Percentiles rank a stretch among this genome's conserved stretches.
These are phyloP conservation scores for Orobanche coerulescens DNA, from an alignment of 257 asterid species.

Conservation along the genomic window DNA sequence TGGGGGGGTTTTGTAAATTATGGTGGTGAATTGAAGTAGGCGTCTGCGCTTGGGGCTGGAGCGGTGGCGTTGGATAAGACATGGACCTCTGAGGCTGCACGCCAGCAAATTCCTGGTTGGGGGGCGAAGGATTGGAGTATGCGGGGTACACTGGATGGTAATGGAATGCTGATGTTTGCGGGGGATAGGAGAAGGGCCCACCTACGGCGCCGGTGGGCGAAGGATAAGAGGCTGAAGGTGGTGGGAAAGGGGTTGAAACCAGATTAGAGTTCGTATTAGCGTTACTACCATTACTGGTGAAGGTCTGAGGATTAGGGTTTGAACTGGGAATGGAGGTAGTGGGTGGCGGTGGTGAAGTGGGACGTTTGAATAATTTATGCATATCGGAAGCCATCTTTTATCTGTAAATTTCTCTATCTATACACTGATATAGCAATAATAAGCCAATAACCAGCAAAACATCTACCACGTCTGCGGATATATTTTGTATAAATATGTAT, in stretches of 20 bases:
- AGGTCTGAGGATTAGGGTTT: conserved; percentile 39
- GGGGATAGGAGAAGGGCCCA: conserved; percentile 35
- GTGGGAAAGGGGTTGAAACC: conserved; percentile 33
- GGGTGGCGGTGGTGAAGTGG: conserved; percentile 29
- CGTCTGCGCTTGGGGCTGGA: conserved; percentile 34
- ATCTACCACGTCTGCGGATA: neutral
- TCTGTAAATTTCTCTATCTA: neutral
- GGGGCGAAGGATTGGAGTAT: conserved; percentile 23
- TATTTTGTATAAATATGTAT: no score
- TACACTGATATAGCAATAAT: neutral
- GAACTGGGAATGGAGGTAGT: conserved; percentile 22
- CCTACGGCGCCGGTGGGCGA: conserved; percentile 37
- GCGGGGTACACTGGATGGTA: conserved; percentile 31
- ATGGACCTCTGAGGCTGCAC: conserved; percentile 53
- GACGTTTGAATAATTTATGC: conserved; percentile 44
- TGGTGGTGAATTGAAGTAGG: conserved; percentile 30
- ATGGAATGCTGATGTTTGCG: conserved; percentile 36
- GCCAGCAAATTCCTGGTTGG: conserved; percentile 29
- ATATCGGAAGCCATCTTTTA: conserved; percentile 52
- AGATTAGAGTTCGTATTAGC: conserved; percentile 28
- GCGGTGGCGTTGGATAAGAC: conserved; percentile 58
- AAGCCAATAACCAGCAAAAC: neutral
- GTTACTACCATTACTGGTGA: conserved; percentile 12
- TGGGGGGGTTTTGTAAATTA: conserved; percentile 29
- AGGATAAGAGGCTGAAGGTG: conserved; percentile 60